Base-by-base conservation (phyloP, 1,139 yeast species). In the Candida tropicalis region DNA sequence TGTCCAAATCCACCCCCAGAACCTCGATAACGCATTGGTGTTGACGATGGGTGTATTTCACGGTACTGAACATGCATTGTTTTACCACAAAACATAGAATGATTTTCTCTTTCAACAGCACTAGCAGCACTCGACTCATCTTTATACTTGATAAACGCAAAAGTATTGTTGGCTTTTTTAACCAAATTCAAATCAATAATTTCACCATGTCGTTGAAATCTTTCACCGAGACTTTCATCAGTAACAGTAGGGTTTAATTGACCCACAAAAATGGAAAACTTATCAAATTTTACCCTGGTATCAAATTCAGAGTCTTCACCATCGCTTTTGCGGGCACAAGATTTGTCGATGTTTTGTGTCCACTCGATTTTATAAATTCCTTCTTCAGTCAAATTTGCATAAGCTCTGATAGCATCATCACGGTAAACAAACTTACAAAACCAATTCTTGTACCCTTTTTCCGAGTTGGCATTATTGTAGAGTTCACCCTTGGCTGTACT, bases 381-480 rank as follows among this genome's bases (percentile, higher is more conserved):
- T 27, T 77, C 73, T 28, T 78, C 73, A 47, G 85, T 76, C 48
- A 87, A 71, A 54, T 74, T 77, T 1, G 95, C 91, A 69, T 81
- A 90, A 0, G 96, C 96, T 54, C 84, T 75, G 40, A 89, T 87
- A 2, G 97, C 97, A 62, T 91, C 97, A 59, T 88, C 96, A 39
- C 97, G 79, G 58, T 79, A 89, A 1, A 81, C 89, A 66, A 83
- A 90, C 55, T 87, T 86, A 49, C 86, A 79, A 57, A 84, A 88
- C 96, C 96, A 90, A 34, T 78, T 77, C 40, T 66, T 70, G 16
- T 64, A 57, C n/a, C 52, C 50, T 31, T 47, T 42, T 4, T 29
- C 32, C 12, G 38, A 35, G n/a, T 25, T 33, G 11, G 43, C 29
- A 25, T 42, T 36, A 3, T 24, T 38, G 15, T 43, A 42, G 51